Percentiles rank a stretch among this genome's conserved stretches.
phyloP scores from a whole-genome alignment of 306 rosid genomes.

The Phaseolus lunatus region DNA sequence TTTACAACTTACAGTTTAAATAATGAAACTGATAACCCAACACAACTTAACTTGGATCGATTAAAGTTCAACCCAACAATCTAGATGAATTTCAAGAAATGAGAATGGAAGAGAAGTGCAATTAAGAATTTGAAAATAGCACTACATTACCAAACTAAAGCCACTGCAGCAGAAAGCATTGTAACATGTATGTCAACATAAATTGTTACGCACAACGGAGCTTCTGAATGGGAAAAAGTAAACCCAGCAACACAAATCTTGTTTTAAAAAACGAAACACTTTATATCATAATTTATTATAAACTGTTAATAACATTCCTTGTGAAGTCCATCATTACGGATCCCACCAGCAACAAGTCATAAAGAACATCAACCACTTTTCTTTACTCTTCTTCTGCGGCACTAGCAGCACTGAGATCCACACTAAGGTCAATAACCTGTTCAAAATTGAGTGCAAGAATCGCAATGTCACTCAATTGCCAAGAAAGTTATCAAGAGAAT shows the following conservation, averaged over 20 bases:
- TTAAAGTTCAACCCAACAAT: no score
- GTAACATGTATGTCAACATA: constrained; percentile 20
- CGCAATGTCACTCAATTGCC: constrained; percentile 15
- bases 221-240: constrained; percentile 27
- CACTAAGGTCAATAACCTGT: constrained; percentile 87
- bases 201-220: constrained; percentile 32
- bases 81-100: no score
- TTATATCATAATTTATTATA: constrained; percentile 46
- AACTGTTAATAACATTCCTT: constrained; percentile 41
- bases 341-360: constrained; percentile 33
- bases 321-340: constrained; percentile 29
- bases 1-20: no score
- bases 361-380: constrained; percentile 21
- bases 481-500: constrained; percentile 24
- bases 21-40: no score
- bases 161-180: constrained; percentile 8
- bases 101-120: not conserved
- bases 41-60: no score
- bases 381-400: constrained; percentile 95
- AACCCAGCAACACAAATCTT: constrained; percentile 31
- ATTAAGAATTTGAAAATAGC: constrained; percentile 13
- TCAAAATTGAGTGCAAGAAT: constrained; percentile 32
- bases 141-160: constrained; percentile 13
- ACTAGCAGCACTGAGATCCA: constrained; percentile 97
- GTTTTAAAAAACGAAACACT: constrained; percentile 21